These are phyloP conservation scores for Ilex asprella DNA, from an alignment of 257 asterid genomes.

Conservation along the genomic window DNA sequence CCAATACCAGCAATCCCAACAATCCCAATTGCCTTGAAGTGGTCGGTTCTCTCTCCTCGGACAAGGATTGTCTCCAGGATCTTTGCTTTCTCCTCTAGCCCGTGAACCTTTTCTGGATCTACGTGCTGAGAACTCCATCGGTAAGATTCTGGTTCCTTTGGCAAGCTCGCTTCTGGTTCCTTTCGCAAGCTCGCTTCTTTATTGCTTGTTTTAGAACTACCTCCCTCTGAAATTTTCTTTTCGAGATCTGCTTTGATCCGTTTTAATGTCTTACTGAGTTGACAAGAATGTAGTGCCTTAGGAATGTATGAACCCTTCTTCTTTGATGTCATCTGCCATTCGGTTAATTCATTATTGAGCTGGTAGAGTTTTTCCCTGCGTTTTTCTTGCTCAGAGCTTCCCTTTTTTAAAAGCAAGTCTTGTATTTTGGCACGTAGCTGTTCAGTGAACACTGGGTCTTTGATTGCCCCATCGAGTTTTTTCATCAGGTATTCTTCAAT, in stretches of 20 bases:
- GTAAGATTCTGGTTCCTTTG: constrained; percentile 6
- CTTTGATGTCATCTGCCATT: constrained; percentile 19
- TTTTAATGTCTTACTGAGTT: constrained; percentile 13
- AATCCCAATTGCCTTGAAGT: constrained; percentile 25
- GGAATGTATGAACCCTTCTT: constrained; percentile 5
- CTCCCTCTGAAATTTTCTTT: neutral
- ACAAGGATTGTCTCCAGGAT: constrained; percentile 35
- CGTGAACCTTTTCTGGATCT: constrained; percentile 13
- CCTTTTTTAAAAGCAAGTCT: neutral
- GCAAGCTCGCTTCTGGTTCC: neutral
- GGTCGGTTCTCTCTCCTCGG: constrained; percentile 10
- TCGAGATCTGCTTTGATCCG: constrained; percentile 18
- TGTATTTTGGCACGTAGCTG: neutral
- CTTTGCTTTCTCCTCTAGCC: constrained; percentile 25
- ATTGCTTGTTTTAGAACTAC: no score
- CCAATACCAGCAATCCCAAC: constrained; percentile 47
- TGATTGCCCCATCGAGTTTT: constrained; percentile 12
- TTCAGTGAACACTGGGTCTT: neutral
- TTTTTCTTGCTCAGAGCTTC: neutral
- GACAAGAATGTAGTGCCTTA: neutral
- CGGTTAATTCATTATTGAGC: constrained; percentile 27
- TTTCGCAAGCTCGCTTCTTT: neutral
- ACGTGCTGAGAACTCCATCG: constrained; percentile 29
- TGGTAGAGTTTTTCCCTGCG: constrained; percentile 28
- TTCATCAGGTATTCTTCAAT: constrained; percentile 18